phyloP scores from a whole-genome alignment of 192 early-diverging fungal genomes.

The Phlyctochytrium bullatum region DNA sequence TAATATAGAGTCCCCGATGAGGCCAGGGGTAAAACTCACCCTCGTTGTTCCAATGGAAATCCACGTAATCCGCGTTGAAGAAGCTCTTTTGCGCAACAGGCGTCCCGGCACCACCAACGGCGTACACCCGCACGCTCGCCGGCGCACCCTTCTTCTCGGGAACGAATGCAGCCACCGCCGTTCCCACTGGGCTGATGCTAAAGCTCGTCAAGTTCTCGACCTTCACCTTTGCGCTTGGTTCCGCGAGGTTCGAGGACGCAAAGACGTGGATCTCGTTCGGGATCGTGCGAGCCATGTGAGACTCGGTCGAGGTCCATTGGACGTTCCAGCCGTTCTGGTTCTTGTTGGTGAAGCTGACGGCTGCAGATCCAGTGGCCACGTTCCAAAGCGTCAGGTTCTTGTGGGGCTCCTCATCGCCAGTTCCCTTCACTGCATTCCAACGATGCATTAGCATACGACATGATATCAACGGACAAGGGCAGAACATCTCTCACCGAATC shows the following conservation, averaged over 20 bases:
- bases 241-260: conserved; percentile 7
- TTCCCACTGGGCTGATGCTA: conserved; percentile 75
- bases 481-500: conserved; percentile 55
- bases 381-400: conserved; percentile 84
- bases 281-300: conserved; percentile 66
- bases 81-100: conserved; percentile 89
- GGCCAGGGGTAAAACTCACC: conserved; percentile 25
- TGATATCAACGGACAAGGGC: conserved; percentile 1
- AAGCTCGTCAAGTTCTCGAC: conserved; percentile 80
- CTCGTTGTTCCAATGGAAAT: conserved; percentile 88
- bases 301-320: conserved; percentile 93
- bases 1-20: not conserved
- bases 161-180: conserved; percentile 87
- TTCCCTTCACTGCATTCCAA: conserved; percentile 57
- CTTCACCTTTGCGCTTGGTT: conserved; percentile 57
- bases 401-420: conserved; percentile 59
- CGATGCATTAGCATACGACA: conserved; percentile 1
- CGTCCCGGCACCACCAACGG: conserved; percentile 67
- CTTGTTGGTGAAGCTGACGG: conserved; percentile 79
- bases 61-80: conserved; percentile 88
- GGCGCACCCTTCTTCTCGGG: conserved; percentile 73
- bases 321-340: conserved; percentile 68
- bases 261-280: not conserved
- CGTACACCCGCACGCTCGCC: conserved; percentile 84
- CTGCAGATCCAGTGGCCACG: conserved; percentile 62